Base-by-base conservation (phyloP, 1,284 basidiomycete species). In the Ceratobasidium sp. region DNA sequence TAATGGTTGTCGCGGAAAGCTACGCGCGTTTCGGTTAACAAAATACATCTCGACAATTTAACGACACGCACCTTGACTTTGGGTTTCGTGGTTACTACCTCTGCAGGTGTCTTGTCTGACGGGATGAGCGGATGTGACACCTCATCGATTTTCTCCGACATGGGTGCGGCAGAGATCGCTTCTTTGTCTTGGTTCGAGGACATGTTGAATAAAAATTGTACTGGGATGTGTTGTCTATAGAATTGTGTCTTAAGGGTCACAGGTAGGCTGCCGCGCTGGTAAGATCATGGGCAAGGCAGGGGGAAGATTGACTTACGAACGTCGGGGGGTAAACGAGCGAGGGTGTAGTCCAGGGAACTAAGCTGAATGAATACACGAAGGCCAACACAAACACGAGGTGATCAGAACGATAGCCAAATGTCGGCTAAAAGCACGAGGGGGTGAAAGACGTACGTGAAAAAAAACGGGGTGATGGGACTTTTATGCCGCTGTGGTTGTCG, bases 1-100 rank as follows among this genome's bases (percentile, higher is more conserved):
- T 94, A 81, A 95, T 94, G 75, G 89, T 86, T 0, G 90, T 83
- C 0, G 92, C 87, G 9, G 91, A 79, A 43, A 77, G 77, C 57
- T 68, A 40, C 37, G 37, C 25, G 37, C 37, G 65, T 51, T 56
- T 44, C 1, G 3, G 6, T 32, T 1, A 65, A 29, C 40, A 32
- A 62, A 5, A 62, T 29, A 34, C 22, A 11, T n/a, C 40, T 44
- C n/a, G 22, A 9, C 5, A 3, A 22, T 46, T 46, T 25, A 25
- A 4, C 11, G 5, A 34, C 29, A 43, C 43, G 29, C 22, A 73
- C 70, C 70, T 73, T 73, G 70, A 52, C 25, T 29, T 73, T 73
- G 25, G 70, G 59, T n/a, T 73, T 73, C 19, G 70, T 73, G 19
- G 70, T 73, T 40, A 73, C 29, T 2, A 22, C 70, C 34, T 73